Conservation (phyloP, 2,329 filamentous ascomycete genomes). For the Apiospora rasikravindrae region DNA sequence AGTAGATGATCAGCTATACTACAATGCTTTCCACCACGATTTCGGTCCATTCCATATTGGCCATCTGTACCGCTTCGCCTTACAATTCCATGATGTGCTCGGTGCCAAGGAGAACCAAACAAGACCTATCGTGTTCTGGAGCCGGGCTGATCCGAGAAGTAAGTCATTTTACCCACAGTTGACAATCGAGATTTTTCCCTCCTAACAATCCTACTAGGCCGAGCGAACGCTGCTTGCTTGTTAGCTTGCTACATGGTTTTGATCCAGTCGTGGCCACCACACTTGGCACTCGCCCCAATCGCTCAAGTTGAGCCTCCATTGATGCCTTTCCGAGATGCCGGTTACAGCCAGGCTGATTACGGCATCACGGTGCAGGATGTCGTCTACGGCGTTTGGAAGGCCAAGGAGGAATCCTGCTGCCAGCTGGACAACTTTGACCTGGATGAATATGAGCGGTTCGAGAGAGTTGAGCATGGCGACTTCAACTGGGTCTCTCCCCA, state of each 20-base stretch:
- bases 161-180: slow-evolving; percentile 46
- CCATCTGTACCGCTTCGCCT: slow-evolving; percentile 94
- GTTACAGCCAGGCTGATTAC: slow-evolving; percentile 98
- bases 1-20: slow-evolving; percentile 88
- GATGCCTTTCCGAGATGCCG: slow-evolving; percentile 98
- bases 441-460: slow-evolving; percentile 95
- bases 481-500: slow-evolving; percentile 99
- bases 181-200: background rate
- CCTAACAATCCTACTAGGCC: slow-evolving; percentile 56
- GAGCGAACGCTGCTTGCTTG: slow-evolving; percentile 92
- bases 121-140: slow-evolving; percentile 94
- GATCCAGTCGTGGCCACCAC: slow-evolving; percentile 96
- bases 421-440: slow-evolving; percentile 93
- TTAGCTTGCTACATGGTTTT: slow-evolving; percentile 98
- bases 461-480: slow-evolving; percentile 96
- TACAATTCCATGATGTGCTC: slow-evolving; percentile 93
- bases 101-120: slow-evolving; percentile 90
- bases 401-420: slow-evolving; percentile 93
- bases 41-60: slow-evolving; percentile 98
- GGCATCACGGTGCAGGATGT: slow-evolving; percentile 95
- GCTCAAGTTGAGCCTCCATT: slow-evolving; percentile 95
- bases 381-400: slow-evolving; percentile 98
- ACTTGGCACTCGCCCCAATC: slow-evolving; percentile 92
- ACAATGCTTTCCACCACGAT: slow-evolving; percentile 98
- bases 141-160: slow-evolving; percentile 89